Base-by-base conservation (phyloP, 2,329 filamentous ascomycete genomes). In the Fusarium proliferatum region DNA sequence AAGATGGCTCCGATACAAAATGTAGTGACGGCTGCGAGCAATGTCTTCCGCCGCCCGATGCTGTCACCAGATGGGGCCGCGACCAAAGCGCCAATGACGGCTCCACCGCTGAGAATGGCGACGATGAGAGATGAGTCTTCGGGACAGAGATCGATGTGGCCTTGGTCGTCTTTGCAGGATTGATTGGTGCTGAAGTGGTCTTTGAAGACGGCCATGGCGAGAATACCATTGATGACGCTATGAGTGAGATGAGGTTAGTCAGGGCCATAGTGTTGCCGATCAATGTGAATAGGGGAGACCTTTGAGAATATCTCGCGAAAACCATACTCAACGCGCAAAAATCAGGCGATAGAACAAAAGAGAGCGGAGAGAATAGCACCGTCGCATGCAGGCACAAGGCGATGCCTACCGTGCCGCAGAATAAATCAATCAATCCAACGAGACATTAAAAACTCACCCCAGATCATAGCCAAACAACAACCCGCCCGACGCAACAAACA, bases 101-200 rank as follows among this genome's bases (percentile, higher is more conserved):
- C 96, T 49, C 94, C 94, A 42, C 91, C 92, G 61, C 93, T 96
- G 41, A 97, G 87, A 72, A 97, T 96, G 15, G 93, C 92, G 53
- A 96, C 93, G 64, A 95, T 92, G 71, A 93, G 85, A 23, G 93
- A 92, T 41, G 91, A 89, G 79, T 96, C 86, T 17, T 85, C 81
- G 8, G 92, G 86, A 38, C 84, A 87, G 46, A 91, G 85, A 61
- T 84, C 84, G 19, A 79, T 77, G 4, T 79, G 69, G 8, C 80
- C 77, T 33, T 84, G 73, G 8, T 80, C 75, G 52, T 85, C 82
- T 60, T 69, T 75, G 69, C 85, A 86, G 48, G 85, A 86, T 46
- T 88, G 88, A 45, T 86, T 85, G 43, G 88, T 88, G 49, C 86
- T 86, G 81, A 94, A 94, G 75, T 91, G 86, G 17, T 86, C 77